These are phyloP conservation scores for Leucocoprinus sp. DNA, from an alignment of 768 basidiomycete genomes.

Conservation along the genomic window DNA sequence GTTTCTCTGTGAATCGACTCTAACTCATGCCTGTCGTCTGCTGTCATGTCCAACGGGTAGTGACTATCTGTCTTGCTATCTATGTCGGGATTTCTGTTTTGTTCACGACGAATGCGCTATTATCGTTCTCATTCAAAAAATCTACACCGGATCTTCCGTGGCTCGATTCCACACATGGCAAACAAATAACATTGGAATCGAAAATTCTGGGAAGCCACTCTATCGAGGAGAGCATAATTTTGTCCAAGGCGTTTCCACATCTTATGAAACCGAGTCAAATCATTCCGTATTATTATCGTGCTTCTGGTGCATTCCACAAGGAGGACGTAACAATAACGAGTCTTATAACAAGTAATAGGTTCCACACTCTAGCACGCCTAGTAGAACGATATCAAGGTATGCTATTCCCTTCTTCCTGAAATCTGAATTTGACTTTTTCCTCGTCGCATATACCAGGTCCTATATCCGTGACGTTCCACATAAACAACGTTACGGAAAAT, in stretches of 20 bases:
- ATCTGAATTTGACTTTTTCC: background rate
- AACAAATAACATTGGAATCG: constrained; percentile 23
- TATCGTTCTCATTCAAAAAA: constrained; percentile 16
- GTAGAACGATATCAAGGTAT: constrained; percentile 71
- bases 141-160: background rate
- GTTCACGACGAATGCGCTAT: constrained; percentile 34
- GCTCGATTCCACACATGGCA: constrained; percentile 24
- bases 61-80: constrained; percentile 21
- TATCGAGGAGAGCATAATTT: constrained; percentile 41
- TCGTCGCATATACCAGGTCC: constrained; percentile 43
- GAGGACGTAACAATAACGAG: constrained; percentile 83
- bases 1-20: background rate
- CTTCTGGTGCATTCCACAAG: constrained; percentile 41
- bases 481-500: constrained; percentile 43
- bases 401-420: constrained; percentile 11
- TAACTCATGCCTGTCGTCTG: background rate
- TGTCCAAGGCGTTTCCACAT: constrained; percentile 63
- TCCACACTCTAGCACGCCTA: constrained; percentile 63
- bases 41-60: constrained; percentile 5
- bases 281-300: constrained; percentile 76
- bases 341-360: constrained; percentile 72
- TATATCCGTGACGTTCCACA: constrained; percentile 77
- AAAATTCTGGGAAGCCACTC: constrained; percentile 26
- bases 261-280: constrained; percentile 69
- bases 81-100: constrained; percentile 34